Percentiles rank a stretch among this genome's conserved stretches.
Conservation (phyloP, 305 asterid species). For the Fraxinus baroniana region DNA sequence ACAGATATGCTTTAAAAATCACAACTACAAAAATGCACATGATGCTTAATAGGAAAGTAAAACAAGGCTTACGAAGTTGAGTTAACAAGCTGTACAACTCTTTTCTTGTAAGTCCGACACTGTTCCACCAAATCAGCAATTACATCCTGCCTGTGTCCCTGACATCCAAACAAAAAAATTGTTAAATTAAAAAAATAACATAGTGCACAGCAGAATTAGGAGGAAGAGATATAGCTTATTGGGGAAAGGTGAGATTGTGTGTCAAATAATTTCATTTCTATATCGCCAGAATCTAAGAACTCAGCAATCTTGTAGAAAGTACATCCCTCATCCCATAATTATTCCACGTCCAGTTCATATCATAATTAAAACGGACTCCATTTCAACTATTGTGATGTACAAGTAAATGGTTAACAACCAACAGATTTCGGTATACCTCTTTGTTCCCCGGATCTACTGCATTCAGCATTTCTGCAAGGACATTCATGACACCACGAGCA, state of each 20-base stretch:
- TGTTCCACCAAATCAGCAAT: slow-evolving; percentile 96
- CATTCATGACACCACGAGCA: slow-evolving; percentile 98
- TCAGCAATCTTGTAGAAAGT: not conserved
- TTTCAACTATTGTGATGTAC: slow-evolving; percentile 7
- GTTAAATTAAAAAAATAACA: not conserved
- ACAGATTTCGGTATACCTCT: slow-evolving; percentile 55
- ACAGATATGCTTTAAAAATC: not conserved
- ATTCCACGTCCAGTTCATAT: not conserved
- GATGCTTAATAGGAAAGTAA: slow-evolving; percentile 18
- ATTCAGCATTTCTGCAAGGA: slow-evolving; percentile 94
- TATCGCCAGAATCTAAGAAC: slow-evolving; percentile 6
- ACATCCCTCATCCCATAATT: not conserved
- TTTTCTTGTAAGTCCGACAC: slow-evolving; percentile 89
- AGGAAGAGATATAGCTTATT: not conserved
- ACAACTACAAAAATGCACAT: slow-evolving; percentile 3
- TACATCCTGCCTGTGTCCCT: slow-evolving; percentile 94
- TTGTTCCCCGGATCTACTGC: slow-evolving; percentile 86
- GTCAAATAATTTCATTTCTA: slow-evolving; percentile 1
- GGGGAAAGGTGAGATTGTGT: not conserved
- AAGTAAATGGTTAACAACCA: slow-evolving; percentile 14
- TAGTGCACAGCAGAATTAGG: not conserved
- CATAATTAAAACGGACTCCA: slow-evolving; percentile 3
- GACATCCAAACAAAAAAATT: slow-evolving; percentile 20
- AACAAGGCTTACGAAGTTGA: slow-evolving; percentile 81
- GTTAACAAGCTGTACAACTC: slow-evolving; percentile 97